Conservation (phyloP, 1,284 basidiomycete genomes). For the Veloporphyrellus conicus region DNA sequence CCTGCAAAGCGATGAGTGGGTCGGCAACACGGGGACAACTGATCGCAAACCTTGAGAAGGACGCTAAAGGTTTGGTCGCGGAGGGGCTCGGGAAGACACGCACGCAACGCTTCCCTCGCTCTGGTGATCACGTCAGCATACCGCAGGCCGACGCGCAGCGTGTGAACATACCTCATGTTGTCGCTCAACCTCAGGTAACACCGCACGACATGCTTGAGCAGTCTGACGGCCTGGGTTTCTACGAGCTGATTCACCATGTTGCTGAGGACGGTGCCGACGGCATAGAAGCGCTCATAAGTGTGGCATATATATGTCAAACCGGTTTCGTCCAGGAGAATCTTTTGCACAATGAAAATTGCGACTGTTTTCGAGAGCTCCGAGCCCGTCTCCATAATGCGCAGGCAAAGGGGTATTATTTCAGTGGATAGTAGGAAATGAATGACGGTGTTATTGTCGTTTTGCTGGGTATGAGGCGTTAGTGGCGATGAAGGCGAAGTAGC, state of each 20-base stretch:
- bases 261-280: slow-evolving; percentile 95
- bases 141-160: slow-evolving; percentile 7
- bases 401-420: slow-evolving; percentile 98
- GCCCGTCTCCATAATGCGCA: slow-evolving; percentile 99
- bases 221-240: slow-evolving; percentile 93
- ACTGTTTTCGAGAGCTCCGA: slow-evolving; percentile 99
- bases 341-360: slow-evolving; percentile 99
- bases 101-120: slow-evolving; percentile 92
- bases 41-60: slow-evolving; percentile 70
- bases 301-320: slow-evolving; percentile 99
- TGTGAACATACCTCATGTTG: slow-evolving; percentile 74
- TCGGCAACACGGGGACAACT: neutral
- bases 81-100: slow-evolving; percentile 95
- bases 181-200: slow-evolving; percentile 97
- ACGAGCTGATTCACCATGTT: slow-evolving; percentile 98
- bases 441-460: slow-evolving; percentile 99
- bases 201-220: slow-evolving; percentile 97
- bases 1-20: slow-evolving; percentile 42
- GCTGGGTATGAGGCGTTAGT: slow-evolving; percentile 42
- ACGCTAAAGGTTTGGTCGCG: slow-evolving; percentile 91
- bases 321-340: slow-evolving; percentile 97
- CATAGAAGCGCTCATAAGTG: slow-evolving; percentile 99
- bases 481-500: neutral
- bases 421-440: slow-evolving; percentile 99
- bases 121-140: slow-evolving; percentile 39